These are phyloP conservation scores for Linnemannia elongata DNA, from an alignment of 192 early-diverging fungal species.

Conservation along the genomic window DNA sequence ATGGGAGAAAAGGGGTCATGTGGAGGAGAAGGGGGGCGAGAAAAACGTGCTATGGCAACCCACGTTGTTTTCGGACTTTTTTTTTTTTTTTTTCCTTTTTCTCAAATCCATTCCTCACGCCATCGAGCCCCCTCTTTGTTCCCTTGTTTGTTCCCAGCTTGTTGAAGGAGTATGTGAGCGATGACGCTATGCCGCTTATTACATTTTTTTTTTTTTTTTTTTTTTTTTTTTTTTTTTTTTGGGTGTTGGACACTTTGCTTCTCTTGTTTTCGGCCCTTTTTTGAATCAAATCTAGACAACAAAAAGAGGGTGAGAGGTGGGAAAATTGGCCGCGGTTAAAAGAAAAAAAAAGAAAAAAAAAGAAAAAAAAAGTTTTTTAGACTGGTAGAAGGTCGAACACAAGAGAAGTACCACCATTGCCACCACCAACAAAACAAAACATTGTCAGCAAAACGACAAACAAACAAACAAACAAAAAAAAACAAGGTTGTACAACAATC, in stretches of 20 bases:
- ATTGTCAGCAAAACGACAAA: not conserved
- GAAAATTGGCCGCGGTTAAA: too few species aligned
- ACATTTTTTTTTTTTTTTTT: not conserved
- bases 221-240: not conserved
- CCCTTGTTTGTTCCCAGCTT: not conserved
- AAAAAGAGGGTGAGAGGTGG: too few species aligned
- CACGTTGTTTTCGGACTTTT: not conserved
- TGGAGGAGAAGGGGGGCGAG: not conserved
- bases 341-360: not conserved
- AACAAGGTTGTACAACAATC: constrained; percentile 1
- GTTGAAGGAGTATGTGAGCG: not conserved
- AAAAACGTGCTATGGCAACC: constrained; percentile 4
- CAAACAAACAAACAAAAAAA: not conserved
- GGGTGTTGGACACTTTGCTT: not conserved
- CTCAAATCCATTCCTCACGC: not conserved
- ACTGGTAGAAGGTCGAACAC: not conserved
- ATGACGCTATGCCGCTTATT: constrained; percentile 3
- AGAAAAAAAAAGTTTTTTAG: not conserved
- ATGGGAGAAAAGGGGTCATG: not conserved
- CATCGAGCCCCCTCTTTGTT: not conserved
- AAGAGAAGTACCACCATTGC: not conserved
- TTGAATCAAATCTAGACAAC: too few species aligned
- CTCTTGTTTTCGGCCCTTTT: not conserved
- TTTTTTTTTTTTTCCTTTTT: not conserved
- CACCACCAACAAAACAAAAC: not conserved